Evolutionary conservation across 2,329 filamentous ascomycete species (phyloP).

Genomic region (Cytospora paraplurivora): DNA sequence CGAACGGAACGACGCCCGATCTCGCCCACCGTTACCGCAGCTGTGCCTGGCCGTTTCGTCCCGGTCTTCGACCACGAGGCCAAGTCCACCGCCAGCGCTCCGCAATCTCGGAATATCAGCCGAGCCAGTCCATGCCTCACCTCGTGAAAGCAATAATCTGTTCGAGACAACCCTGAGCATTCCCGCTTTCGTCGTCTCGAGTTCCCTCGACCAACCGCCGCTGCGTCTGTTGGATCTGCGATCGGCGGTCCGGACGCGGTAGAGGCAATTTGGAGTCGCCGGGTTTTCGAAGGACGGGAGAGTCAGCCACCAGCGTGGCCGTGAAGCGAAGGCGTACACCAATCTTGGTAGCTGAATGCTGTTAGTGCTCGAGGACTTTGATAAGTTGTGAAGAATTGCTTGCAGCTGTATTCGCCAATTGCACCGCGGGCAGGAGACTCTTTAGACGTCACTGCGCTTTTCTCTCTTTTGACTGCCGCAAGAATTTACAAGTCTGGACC

Average conservation of each 20-base stretch:
- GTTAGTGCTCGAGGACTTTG: not conserved
- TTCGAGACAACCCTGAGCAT: not conserved
- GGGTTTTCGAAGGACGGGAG: not conserved
- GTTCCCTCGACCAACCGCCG: not conserved
- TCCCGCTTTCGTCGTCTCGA: not conserved
- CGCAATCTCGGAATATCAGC: not conserved
- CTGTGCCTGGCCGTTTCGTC: not conserved
- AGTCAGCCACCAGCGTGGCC: not conserved
- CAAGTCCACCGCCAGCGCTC: not conserved
- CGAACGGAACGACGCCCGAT: not conserved
- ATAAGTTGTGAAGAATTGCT: not conserved
- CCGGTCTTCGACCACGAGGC: not conserved
- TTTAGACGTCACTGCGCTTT: not conserved
- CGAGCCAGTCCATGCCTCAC: not conserved
- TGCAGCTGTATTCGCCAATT: not conserved
- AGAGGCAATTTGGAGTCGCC: not conserved
- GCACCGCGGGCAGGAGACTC: not conserved
- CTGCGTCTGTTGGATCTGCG: not conserved
- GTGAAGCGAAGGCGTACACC: not conserved
- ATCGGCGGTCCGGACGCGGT: not conserved
- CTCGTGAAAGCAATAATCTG: not conserved
- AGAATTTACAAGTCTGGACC: conserved; percentile 1
- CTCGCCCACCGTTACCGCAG: not conserved
- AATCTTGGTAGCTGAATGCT: not conserved
- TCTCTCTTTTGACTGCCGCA: not conserved